These are phyloP conservation scores for Ophiosphaerella herpotricha DNA, from an alignment of 2,329 filamentous ascomycete species.

Conservation along the genomic window DNA sequence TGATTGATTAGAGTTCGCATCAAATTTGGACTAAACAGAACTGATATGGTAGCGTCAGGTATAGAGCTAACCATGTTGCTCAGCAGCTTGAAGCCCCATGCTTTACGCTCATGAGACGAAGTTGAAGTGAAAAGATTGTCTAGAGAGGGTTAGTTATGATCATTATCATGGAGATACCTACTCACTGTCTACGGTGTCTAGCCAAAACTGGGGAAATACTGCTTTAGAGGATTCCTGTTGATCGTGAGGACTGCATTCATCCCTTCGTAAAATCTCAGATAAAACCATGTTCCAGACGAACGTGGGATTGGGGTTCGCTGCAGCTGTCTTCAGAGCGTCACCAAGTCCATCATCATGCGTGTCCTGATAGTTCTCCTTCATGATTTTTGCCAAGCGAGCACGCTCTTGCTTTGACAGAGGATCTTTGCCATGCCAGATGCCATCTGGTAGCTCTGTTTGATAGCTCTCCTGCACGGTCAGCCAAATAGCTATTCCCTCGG, in stretches of 20 bases:
- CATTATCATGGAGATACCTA: constrained; percentile 15
- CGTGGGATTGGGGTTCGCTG: constrained; percentile 79
- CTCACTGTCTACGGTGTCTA: constrained; percentile 81
- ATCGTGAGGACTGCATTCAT: constrained; percentile 29
- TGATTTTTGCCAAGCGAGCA: constrained; percentile 70
- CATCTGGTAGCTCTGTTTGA: constrained; percentile 65
- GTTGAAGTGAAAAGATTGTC: constrained; percentile 81
- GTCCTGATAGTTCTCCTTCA: constrained; percentile 73
- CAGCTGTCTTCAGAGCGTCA: constrained; percentile 65
- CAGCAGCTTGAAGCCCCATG: constrained; percentile 88
- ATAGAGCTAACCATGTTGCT: constrained; percentile 69
- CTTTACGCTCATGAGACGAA: constrained; percentile 86
- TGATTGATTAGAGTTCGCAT: constrained; percentile 58
- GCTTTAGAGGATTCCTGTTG: constrained; percentile 41
- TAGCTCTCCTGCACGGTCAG: constrained; percentile 69
- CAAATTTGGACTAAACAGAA: constrained; percentile 81
- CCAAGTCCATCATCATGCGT: constrained; percentile 51
- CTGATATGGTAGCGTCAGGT: constrained; percentile 55
- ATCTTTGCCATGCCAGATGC: constrained; percentile 74
- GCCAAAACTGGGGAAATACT: constrained; percentile 80
- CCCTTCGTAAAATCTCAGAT: constrained; percentile 37
- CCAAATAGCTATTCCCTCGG: constrained; percentile 91
- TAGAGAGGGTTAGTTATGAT: constrained; percentile 43
- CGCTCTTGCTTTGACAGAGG: constrained; percentile 73
- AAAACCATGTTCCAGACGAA: constrained; percentile 87